Evolutionary conservation across 345 rosid genomes (phyloP).

Genomic region (Lepidium didymum): DNA sequence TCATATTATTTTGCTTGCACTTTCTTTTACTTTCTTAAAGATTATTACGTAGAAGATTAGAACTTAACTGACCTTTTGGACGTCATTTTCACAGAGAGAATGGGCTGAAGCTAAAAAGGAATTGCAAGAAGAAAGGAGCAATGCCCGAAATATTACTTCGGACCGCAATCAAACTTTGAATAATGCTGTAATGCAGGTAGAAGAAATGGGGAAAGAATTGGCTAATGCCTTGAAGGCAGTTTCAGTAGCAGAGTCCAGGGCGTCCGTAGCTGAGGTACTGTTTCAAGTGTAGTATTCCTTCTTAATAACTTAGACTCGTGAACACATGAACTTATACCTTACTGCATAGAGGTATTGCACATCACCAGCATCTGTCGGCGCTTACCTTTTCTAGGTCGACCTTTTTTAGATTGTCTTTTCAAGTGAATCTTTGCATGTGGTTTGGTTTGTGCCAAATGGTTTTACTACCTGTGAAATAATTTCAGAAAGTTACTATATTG

Average conservation of each 20-base stretch:
- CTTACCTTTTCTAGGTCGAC: not conserved
- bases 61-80: not conserved
- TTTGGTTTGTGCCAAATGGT: not conserved
- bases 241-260: slow-evolving; percentile 79
- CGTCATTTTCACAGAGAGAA: slow-evolving; percentile 56
- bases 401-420: not conserved
- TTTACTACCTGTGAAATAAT: slow-evolving; percentile 2
- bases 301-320: slow-evolving; percentile 1
- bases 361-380: not conserved
- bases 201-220: slow-evolving; percentile 73
- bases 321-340: not conserved
- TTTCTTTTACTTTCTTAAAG: not conserved
- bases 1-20: not conserved
- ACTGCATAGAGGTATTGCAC: not conserved
- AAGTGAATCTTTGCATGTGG: slow-evolving; percentile 4
- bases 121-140: slow-evolving; percentile 73
- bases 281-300: slow-evolving; percentile 9
- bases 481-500: not conserved
- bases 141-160: slow-evolving; percentile 48
- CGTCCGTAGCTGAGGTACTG: slow-evolving; percentile 79
- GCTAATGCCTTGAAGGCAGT: slow-evolving; percentile 66
- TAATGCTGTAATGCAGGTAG: slow-evolving; percentile 76
- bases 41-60: not conserved
- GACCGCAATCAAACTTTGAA: slow-evolving; percentile 69
- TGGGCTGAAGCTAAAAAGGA: slow-evolving; percentile 94